Percentiles rank a stretch among this genome's conserved stretches.
These are phyloP conservation scores for Falciphora oryzae DNA, from an alignment of 2,329 filamentous ascomycete species.

Conservation along the genomic window DNA sequence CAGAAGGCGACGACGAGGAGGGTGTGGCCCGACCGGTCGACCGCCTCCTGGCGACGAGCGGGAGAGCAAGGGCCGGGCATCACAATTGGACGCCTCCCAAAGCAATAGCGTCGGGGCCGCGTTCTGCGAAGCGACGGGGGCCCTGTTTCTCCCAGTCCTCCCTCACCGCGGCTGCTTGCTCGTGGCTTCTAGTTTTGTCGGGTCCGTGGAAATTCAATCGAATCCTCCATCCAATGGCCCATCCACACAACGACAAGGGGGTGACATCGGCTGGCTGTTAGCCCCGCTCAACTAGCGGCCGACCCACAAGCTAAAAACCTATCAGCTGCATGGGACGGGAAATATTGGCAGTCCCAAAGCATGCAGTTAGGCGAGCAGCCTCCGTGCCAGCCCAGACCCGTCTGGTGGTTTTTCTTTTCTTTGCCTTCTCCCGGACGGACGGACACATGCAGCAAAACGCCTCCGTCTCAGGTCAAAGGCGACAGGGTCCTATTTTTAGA, in stretches of 20 bases:
- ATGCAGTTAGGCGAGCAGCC: neutral
- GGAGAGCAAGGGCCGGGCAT: neutral
- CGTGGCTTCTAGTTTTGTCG: neutral
- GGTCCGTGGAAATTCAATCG: neutral
- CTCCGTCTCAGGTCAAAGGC: neutral
- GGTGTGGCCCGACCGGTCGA: too few relatives aligned
- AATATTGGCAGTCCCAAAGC: neutral
- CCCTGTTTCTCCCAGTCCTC: too few relatives aligned
- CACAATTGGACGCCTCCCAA: neutral
- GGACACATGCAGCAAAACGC: too few relatives aligned
- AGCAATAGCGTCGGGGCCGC: neutral
- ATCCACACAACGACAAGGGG: neutral
- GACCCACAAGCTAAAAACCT: neutral
- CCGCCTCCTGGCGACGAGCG: too few relatives aligned
- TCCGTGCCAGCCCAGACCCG: neutral
- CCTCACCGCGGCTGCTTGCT: neutral
- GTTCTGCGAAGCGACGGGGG: too few relatives aligned
- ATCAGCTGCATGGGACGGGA: neutral
- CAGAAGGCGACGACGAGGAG: too few relatives aligned
- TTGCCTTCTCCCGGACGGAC: neutral
- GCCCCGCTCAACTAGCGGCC: too few relatives aligned
- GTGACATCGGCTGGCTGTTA: neutral
- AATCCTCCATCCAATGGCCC: neutral
- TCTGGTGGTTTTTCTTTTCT: neutral
- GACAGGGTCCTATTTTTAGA: neutral